phyloP scores from a whole-genome alignment of 2,329 filamentous ascomycete genomes.

The Clonostachys rhizophaga region DNA sequence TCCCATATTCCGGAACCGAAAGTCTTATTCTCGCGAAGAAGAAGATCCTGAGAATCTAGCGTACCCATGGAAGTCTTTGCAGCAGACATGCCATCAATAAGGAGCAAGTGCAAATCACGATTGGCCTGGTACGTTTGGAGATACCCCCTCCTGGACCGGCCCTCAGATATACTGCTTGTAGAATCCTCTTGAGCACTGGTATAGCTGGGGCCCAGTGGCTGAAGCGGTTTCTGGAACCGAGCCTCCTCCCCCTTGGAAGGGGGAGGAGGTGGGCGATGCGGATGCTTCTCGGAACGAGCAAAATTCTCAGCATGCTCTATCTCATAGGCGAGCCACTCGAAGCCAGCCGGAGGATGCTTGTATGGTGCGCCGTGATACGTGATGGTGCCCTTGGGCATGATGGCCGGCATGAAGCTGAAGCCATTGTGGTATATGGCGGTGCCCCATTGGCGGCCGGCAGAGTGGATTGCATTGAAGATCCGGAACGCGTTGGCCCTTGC shows the following conservation, averaged over 20 bases:
- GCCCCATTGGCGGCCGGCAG: constrained; percentile 70
- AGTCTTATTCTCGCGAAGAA: constrained; percentile 42
- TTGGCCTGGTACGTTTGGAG: constrained; percentile 62
- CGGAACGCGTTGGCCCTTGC: constrained; percentile 50
- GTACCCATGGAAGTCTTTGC: constrained; percentile 63
- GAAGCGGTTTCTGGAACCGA: no score
- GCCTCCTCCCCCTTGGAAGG: no score
- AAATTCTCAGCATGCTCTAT: constrained; percentile 68
- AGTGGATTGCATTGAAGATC: constrained; percentile 70
- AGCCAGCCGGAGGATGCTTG: constrained; percentile 39
- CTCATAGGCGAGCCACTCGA: constrained; percentile 74
- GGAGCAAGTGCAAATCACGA: constrained; percentile 55
- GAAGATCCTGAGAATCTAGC: constrained; percentile 60
- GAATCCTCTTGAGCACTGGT: constrained; percentile 2
- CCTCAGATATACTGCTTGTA: not conserved
- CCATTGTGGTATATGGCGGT: constrained; percentile 72
- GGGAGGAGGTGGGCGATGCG: constrained; percentile 10
- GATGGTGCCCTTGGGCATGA: constrained; percentile 58
- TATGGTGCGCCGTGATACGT: constrained; percentile 60
- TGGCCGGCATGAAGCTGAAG: constrained; percentile 65
- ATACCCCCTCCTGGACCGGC: constrained; percentile 41
- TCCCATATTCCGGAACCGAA: constrained; percentile 8
- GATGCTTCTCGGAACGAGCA: constrained; percentile 28
- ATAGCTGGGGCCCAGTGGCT: not conserved
- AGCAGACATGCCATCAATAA: constrained; percentile 67